Conservation (phyloP, 768 basidiomycete species). For the Lactarius vividus region DNA sequence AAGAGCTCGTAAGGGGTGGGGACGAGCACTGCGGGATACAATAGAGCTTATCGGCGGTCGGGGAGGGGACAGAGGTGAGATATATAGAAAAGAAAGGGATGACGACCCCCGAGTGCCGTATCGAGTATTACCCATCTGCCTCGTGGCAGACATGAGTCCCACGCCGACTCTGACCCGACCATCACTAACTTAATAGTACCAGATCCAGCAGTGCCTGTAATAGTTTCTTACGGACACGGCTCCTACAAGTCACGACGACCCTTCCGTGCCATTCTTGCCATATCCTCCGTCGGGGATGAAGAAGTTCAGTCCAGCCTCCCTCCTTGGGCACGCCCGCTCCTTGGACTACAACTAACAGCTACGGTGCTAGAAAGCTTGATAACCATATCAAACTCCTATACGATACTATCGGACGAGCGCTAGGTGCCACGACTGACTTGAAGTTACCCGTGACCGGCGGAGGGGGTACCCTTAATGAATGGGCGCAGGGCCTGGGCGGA, state of each 20-base stretch:
- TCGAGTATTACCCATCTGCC: conserved; percentile 17
- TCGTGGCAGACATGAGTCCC: conserved; percentile 22
- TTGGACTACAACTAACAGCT: background rate
- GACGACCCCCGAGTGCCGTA: conserved; percentile 16
- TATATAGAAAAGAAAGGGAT: conserved; percentile 19
- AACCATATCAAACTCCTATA: conserved; percentile 14
- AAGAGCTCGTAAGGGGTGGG: conserved; percentile 4
- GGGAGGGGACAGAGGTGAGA: conserved; percentile 5
- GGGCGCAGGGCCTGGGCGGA: conserved; percentile 15
- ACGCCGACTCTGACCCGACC: background rate
- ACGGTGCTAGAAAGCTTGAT: conserved; percentile 13
- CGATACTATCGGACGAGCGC: conserved; percentile 18
- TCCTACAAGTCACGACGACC: background rate
- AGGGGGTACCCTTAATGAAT: background rate
- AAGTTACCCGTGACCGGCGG: conserved; percentile 1
- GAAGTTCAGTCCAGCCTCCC: conserved; percentile 6
- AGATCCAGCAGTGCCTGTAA: background rate
- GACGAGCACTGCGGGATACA: conserved; percentile 14
- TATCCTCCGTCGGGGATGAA: conserved; percentile 7
- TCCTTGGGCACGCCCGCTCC: conserved; percentile 6
- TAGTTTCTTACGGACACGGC: background rate
- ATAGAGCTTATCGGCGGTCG: conserved; percentile 19
- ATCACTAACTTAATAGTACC: background rate
- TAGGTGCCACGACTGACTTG: conserved; percentile 13
- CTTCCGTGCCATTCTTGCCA: background rate